Base-by-base conservation (phyloP, 179 eudicot species). In the Silene coronaria region DNA sequence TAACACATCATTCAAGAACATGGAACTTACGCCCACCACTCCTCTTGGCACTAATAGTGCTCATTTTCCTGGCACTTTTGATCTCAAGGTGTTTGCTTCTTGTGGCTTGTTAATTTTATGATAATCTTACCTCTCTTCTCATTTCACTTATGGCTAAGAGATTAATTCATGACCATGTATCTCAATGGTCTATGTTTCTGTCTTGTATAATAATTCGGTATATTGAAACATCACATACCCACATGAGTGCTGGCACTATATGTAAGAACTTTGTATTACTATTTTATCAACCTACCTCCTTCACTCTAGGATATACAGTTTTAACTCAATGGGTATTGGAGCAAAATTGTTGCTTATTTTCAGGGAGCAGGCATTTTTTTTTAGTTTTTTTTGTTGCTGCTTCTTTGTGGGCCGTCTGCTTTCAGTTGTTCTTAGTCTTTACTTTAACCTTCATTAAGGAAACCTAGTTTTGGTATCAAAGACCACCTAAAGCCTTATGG, bases 61-160 rank as follows among this genome's bases (percentile, higher is more conserved):
- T 72, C 76, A 77, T 12, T 72, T 74, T 72, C 76, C 72, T 55
- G 61, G 85, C 59, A 82, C 89, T 70, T 80, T 90, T 78, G 90
- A 94, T 76, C 94, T 94, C 68, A 92, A 94, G 98, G 98, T 94
- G 88, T 70, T 76, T 81, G 60, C 81, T 77, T 77, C 11, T 68
- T 74, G 26, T 45, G 75, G 73, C 72, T 72, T 65, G 38, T 77
- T 17, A 60, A 27, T 60, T 74, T 36, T 77, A 64, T 65, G 21
- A n/a, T 28, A 17, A 23, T 58, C 26, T 71, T n/a, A 2, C 36
- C 75, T 19, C 62, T n/a, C 30, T 51, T 75, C 62, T 53, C 19
- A 4, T 28, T 38, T 46, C 46, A 53, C 46, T 5, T 11, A 53
- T 14, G 63, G 27, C 11, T 11, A 11, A 4, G 71, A 19, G 38